These are phyloP conservation scores for Alternaria novae-zelandiae DNA, from an alignment of 2,329 filamentous ascomycete species.

Conservation along the genomic window DNA sequence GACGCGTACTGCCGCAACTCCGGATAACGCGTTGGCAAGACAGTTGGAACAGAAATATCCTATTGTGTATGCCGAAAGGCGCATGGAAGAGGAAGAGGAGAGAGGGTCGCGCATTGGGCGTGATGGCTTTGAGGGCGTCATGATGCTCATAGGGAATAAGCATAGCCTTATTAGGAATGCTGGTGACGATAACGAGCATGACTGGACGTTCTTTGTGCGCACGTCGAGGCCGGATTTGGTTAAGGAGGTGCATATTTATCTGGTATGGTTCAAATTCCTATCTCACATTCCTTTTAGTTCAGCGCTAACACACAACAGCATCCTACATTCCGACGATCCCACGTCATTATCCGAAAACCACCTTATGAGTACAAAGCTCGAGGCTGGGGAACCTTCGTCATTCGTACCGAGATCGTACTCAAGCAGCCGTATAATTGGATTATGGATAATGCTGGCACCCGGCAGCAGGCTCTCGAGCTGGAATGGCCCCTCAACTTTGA, in stretches of 20 bases:
- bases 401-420: slow-evolving; percentile 50
- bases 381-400: slow-evolving; percentile 53
- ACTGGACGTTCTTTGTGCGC: slow-evolving; percentile 57
- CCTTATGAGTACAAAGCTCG: slow-evolving; percentile 51
- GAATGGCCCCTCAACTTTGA: slow-evolving; percentile 54
- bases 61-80: slow-evolving; percentile 42
- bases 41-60: slow-evolving; percentile 47
- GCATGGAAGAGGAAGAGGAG: slow-evolving; percentile 42
- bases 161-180: slow-evolving; percentile 39
- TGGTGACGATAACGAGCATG: slow-evolving; percentile 46
- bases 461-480: slow-evolving; percentile 45
- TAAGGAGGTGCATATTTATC: slow-evolving; percentile 51
- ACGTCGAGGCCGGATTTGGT: slow-evolving; percentile 53
- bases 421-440: slow-evolving; percentile 55
- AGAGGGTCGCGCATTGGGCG: slow-evolving; percentile 27
- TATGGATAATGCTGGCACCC: slow-evolving; percentile 44
- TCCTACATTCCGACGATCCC: slow-evolving; percentile 51
- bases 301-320: slow-evolving; percentile 36
- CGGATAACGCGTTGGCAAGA: slow-evolving; percentile 33
- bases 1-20: slow-evolving; percentile 46
- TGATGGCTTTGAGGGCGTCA: slow-evolving; percentile 48
- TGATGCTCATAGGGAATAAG: slow-evolving; percentile 54
- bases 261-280: slow-evolving; percentile 9
- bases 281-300: too few relatives aligned
- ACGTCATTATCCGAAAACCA: slow-evolving; percentile 40